phyloP scores from a whole-genome alignment of 2,329 filamentous ascomycete species.

The Xylaria sp. region DNA sequence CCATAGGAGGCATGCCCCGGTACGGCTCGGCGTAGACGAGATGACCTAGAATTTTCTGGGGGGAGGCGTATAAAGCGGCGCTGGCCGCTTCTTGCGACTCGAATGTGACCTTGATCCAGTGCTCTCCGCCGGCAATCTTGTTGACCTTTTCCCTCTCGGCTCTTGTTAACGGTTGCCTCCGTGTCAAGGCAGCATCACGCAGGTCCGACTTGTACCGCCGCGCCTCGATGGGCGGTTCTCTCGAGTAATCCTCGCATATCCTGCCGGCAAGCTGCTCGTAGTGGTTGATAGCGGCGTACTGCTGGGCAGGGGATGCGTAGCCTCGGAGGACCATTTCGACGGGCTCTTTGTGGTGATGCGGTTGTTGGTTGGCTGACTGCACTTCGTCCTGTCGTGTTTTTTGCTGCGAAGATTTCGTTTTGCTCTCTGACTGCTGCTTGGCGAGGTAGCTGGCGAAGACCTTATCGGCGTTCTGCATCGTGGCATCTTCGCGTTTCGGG shows the following conservation, averaged over 20 bases:
- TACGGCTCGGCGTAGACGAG: slow-evolving; percentile 78
- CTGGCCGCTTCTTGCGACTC: slow-evolving; percentile 79
- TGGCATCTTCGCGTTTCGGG: slow-evolving; percentile 70
- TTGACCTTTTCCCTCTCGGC: slow-evolving; percentile 84
- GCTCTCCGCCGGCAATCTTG: slow-evolving; percentile 81
- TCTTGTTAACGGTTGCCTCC: slow-evolving; percentile 71
- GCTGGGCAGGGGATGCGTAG: slow-evolving; percentile 71
- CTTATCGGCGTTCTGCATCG: slow-evolving; percentile 69
- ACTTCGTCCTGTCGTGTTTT: slow-evolving; percentile 55
- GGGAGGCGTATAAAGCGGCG: slow-evolving; percentile 74
- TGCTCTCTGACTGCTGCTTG: slow-evolving; percentile 54
- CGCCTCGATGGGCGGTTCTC: slow-evolving; percentile 78
- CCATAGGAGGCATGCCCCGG: slow-evolving; percentile 69
- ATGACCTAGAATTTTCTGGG: slow-evolving; percentile 76
- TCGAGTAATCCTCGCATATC: slow-evolving; percentile 93
- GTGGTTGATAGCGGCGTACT: slow-evolving; percentile 89
- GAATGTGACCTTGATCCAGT: slow-evolving; percentile 93
- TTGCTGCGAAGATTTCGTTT: slow-evolving; percentile 45
- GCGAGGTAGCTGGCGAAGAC: slow-evolving; percentile 70
- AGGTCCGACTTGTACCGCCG: slow-evolving; percentile 79
- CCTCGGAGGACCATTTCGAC: slow-evolving; percentile 88
- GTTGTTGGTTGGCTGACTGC: slow-evolving; percentile 43
- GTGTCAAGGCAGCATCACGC: slow-evolving; percentile 76
- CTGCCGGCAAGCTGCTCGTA: slow-evolving; percentile 87
- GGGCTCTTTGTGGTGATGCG: slow-evolving; percentile 54